Percentiles rank a stretch among this genome's conserved stretches.
Conservation (phyloP, 768 basidiomycete genomes). For the Trametes maxima region DNA sequence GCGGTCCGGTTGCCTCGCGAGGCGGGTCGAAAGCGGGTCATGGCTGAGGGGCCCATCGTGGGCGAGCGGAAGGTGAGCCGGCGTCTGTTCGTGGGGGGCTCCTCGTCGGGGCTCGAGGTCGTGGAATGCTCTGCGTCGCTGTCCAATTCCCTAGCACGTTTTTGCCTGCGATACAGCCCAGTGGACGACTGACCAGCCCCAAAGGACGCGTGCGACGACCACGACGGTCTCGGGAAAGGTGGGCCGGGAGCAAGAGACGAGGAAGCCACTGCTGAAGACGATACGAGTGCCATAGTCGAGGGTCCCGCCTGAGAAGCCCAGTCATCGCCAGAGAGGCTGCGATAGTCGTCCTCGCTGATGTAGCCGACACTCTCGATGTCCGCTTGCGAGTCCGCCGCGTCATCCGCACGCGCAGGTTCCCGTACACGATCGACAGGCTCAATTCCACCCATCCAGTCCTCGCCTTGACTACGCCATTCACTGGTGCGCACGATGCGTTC, state of each 20-base stretch:
- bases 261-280: background rate
- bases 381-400: slow-evolving; percentile 13
- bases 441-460: slow-evolving; percentile 14
- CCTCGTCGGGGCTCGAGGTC: background rate
- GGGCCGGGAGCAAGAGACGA: background rate
- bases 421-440: slow-evolving; percentile 7
- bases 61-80: background rate
- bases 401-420: slow-evolving; percentile 13
- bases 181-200: background rate
- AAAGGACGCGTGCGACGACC: background rate
- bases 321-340: background rate
- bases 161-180: background rate
- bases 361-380: slow-evolving; percentile 14
- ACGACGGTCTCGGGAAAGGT: background rate
- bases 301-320: background rate
- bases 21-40: background rate
- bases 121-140: slow-evolving; percentile 1
- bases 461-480: slow-evolving; percentile 7
- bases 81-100: background rate
- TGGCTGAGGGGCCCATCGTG: background rate
- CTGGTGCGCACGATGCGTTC: slow-evolving; percentile 6
- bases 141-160: background rate
- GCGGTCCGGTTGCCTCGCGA: background rate
- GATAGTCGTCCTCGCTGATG: background rate
- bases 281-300: background rate